These are phyloP conservation scores for Trypanosoma platydactyli DNA, from an alignment of 208 protist genomes.

Conservation along the genomic window DNA sequence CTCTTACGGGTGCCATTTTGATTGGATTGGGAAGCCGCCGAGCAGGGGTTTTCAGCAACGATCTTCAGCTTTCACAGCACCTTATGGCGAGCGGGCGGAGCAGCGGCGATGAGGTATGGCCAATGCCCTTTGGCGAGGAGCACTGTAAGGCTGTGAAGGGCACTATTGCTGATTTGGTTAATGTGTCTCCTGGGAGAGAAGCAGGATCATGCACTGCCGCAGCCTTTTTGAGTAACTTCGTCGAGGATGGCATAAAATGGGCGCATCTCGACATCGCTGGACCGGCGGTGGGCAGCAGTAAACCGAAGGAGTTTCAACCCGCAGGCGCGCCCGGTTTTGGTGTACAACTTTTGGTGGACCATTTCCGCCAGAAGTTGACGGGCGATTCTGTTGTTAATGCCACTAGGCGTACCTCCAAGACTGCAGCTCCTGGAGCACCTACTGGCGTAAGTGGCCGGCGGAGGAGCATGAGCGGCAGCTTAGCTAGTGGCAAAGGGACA, in stretches of 20 bases:
- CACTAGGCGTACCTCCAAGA: not conserved
- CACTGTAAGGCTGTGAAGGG: conserved; percentile 72
- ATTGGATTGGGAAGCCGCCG: conserved; percentile 71
- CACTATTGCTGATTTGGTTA: conserved; percentile 68
- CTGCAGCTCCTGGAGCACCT: not conserved
- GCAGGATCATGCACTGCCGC: conserved; percentile 84
- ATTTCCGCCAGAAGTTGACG: conserved; percentile 35
- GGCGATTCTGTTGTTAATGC: not conserved
- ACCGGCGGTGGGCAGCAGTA: conserved; percentile 57
- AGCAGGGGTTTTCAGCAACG: conserved; percentile 75
- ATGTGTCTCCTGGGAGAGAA: conserved; percentile 44
- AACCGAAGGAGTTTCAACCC: conserved; percentile 61
- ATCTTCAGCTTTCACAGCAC: conserved; percentile 32
- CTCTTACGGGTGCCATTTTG: conserved; percentile 88
- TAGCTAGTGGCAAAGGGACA: no score
- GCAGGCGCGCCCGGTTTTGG: conserved; percentile 80
- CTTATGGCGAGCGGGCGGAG: conserved; percentile 58
- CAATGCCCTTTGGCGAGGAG: conserved; percentile 84
- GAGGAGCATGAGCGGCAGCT: no score
- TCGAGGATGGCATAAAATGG: conserved; percentile 55
- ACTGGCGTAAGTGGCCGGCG: no score
- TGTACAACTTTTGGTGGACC: conserved; percentile 82
- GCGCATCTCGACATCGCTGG: conserved; percentile 88
- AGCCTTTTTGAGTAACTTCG: conserved; percentile 80
- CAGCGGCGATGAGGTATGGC: conserved; percentile 81